These are phyloP conservation scores for Phaffia tasmanica DNA, from an alignment of 768 basidiomycete genomes.

Conservation along the genomic window DNA sequence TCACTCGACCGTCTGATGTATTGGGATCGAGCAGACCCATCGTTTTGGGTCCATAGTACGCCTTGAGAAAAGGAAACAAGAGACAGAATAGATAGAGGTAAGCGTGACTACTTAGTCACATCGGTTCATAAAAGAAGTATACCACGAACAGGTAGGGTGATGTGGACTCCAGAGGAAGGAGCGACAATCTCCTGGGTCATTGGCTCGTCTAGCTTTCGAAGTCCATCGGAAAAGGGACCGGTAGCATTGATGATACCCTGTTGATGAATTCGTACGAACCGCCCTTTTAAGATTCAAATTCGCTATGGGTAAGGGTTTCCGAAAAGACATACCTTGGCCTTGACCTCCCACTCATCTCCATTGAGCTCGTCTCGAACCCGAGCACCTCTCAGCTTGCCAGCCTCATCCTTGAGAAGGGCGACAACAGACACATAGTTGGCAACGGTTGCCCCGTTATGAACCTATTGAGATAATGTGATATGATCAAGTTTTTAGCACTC, in stretches of 20 bases:
- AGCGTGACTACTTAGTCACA: neutral
- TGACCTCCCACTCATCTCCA: slow-evolving; percentile 67
- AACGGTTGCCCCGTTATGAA: slow-evolving; percentile 47
- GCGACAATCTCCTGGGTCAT: slow-evolving; percentile 66
- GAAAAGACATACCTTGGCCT: slow-evolving; percentile 55
- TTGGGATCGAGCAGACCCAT: slow-evolving; percentile 94
- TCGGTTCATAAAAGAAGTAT: neutral
- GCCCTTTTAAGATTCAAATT: neutral
- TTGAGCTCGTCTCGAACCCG: slow-evolving; percentile 69
- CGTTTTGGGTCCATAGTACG: slow-evolving; percentile 81
- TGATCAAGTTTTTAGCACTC: neutral
- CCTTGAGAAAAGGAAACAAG: neutral
- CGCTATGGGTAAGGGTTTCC: too few relatives aligned
- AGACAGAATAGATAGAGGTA: slow-evolving; percentile 31
- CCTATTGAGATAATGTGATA: neutral
- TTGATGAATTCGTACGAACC: neutral
- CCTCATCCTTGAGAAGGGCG: slow-evolving; percentile 52
- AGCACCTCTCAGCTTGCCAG: slow-evolving; percentile 53
- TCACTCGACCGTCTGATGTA: slow-evolving; percentile 85
- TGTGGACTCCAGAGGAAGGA: slow-evolving; percentile 84
- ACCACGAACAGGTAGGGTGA: slow-evolving; percentile 59
- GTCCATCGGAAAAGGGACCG: slow-evolving; percentile 79
- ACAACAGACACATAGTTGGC: slow-evolving; percentile 86
- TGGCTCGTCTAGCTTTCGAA: slow-evolving; percentile 62
- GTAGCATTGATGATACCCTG: slow-evolving; percentile 94